Evolutionary conservation across 2,329 filamentous ascomycete species (phyloP).

Genomic region (Colletotrichum sp.): DNA sequence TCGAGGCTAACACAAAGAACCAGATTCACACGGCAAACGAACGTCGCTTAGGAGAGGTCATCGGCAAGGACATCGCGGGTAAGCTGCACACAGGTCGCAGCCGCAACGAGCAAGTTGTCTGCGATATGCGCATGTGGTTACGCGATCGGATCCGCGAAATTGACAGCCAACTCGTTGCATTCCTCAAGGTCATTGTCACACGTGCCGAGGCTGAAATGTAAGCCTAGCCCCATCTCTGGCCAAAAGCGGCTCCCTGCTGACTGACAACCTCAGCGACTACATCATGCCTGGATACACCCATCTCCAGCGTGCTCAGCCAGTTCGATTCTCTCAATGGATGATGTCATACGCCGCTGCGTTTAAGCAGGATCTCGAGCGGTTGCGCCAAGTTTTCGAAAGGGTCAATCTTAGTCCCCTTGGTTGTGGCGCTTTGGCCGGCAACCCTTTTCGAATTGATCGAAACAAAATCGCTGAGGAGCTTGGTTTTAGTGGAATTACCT

Average conservation of each 20-base stretch:
- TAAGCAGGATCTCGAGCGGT: conserved; percentile 28
- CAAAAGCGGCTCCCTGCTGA: conserved; percentile 23
- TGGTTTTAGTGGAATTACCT: conserved; percentile 71
- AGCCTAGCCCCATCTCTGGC: conserved; percentile 23
- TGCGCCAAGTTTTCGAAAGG: conserved; percentile 26
- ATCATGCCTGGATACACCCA: conserved; percentile 34
- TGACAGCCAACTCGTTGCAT: conserved; percentile 26
- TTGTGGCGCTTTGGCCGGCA: conserved; percentile 29
- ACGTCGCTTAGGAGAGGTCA: conserved; percentile 67
- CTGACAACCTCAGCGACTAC: conserved; percentile 26
- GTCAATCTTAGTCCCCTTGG: conserved; percentile 30
- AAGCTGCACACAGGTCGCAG: conserved; percentile 76
- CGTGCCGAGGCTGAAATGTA: conserved; percentile 32
- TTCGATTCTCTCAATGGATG: conserved; percentile 27
- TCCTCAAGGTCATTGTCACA: conserved; percentile 26
- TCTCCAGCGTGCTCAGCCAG: conserved; percentile 29
- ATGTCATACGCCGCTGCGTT: conserved; percentile 28
- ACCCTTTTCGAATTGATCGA: conserved; percentile 34
- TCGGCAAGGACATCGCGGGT: conserved; percentile 72
- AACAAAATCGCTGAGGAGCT: conserved; percentile 60
- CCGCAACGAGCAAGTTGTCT: conserved; percentile 76
- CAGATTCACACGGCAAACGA: conserved; percentile 62
- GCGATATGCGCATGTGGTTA: conserved; percentile 74
- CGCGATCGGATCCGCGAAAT: conserved; percentile 28
- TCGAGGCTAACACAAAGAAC: conserved; percentile 33